A percentile compares a stretch with the other conserved stretches of the same genome.
Evolutionary conservation across 371 early-diverging fungal genomes (phyloP).

Genomic region (Mucor circinelloides): DNA sequence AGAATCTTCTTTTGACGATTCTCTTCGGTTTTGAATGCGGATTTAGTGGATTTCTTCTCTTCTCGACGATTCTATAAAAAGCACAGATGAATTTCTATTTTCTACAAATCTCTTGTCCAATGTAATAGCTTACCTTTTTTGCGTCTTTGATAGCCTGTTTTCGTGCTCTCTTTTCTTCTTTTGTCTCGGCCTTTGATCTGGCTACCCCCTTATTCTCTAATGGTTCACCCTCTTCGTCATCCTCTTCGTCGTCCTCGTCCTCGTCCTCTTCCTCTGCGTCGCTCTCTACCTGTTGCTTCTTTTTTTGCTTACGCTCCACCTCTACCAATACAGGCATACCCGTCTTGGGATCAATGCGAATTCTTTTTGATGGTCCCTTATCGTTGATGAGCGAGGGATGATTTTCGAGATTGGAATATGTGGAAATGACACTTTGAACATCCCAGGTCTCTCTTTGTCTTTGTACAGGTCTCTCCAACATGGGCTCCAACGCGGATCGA

Average conservation of each 20-base stretch:
- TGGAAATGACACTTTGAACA: slow-evolving; percentile 77
- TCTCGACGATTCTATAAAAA: slow-evolving; percentile 58
- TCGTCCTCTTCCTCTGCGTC: slow-evolving; percentile 31
- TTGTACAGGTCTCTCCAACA: slow-evolving; percentile 46
- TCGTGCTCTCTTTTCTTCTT: slow-evolving; percentile 88
- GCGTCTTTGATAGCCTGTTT: slow-evolving; percentile 85
- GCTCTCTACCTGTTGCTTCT: background rate
- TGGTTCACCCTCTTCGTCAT: slow-evolving; percentile 47
- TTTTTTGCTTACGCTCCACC: slow-evolving; percentile 40
- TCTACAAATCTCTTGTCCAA: slow-evolving; percentile 4
- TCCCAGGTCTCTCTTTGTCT: slow-evolving; percentile 74
- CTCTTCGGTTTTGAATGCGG: slow-evolving; percentile 73
- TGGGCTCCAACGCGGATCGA: slow-evolving; percentile 26
- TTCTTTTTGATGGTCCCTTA: slow-evolving; percentile 44
- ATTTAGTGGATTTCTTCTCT: slow-evolving; percentile 76
- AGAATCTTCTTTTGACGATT: slow-evolving; percentile 52
- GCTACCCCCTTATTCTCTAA: slow-evolving; percentile 57
- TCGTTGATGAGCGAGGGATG: slow-evolving; percentile 76
- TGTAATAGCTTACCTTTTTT: slow-evolving; percentile 49
- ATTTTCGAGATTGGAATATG: slow-evolving; percentile 85
- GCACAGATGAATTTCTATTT: background rate
- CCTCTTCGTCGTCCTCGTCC: slow-evolving; percentile 47
- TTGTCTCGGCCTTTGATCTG: slow-evolving; percentile 75
- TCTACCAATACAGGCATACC: slow-evolving; percentile 67
- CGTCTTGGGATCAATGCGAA: slow-evolving; percentile 63